Evolutionary conservation across 331 rosid genomes (phyloP), one percentile per base, ranked within the genome.

Genomic region (Saraca asoca): DNA sequence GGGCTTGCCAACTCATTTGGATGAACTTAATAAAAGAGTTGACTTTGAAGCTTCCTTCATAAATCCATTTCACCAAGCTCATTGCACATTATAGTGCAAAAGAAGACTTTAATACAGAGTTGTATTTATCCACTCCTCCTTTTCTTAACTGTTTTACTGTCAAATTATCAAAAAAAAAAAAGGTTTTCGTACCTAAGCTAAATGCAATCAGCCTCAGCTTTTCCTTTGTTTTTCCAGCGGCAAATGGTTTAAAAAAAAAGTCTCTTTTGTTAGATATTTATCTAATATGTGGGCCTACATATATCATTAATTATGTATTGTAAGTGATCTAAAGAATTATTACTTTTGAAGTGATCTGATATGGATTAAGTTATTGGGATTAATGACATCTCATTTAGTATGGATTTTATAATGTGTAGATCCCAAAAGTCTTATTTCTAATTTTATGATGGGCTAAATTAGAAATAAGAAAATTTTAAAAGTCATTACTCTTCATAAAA

Each of bases 41-140:
- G 81, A 75, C 79, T 56, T 43, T 45, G 57, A 64, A 14, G 16
- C 62, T 54, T 57, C 16, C 62, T 49, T 62, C 61, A 48, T 17
- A 13, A 70, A 51, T 65, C 76, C 11, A 37, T 71, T 71, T 52
- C 37, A 34, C n/a, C 50, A 62, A 62, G 52, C 33, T 7, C 1
- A 2, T 18, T 48, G 17, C 52, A 10, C 59, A 41, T 35, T 66
- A 62, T 57, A 57, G 73, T 51, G 58, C 69, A 64, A 44, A 38
- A 34, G 20, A 41, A 33, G 53, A 46, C 60, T 56, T 33, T 20
- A 67, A 58, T 58, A 7, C 39, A 15, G 12, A 48, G 46, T 4
- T 8, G 2, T 39, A 2, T 38, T 38, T 19, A 42, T 31, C 41
- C 51, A 46, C 55, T 2, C 7, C 24, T 9, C 14, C 19, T 71